phyloP scores from a whole-genome alignment of 2,329 filamentous ascomycete species.

The Epichloe bromicola region DNA sequence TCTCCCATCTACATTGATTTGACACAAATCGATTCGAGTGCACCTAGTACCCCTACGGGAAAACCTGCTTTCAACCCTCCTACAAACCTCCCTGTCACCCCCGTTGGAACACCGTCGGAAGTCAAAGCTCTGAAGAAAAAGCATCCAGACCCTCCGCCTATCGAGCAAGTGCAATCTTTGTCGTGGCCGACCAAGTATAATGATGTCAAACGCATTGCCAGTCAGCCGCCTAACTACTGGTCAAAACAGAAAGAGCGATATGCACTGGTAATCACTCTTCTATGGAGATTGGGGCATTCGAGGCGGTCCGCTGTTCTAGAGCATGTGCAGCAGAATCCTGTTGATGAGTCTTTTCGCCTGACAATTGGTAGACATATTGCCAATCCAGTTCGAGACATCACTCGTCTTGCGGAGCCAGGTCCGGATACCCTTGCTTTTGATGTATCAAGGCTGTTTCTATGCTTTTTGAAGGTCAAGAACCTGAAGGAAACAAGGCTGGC shows the following conservation, averaged over 20 bases:
- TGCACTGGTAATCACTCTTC: conserved; percentile 16
- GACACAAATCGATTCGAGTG: conserved; percentile 12
- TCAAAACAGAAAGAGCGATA: conserved; percentile 15
- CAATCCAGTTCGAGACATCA: conserved; percentile 7
- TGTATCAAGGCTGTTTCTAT: conserved; percentile 17
- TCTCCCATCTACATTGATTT: conserved; percentile 16
- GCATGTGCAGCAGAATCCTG: conserved; percentile 11
- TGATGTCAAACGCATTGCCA: conserved; percentile 10
- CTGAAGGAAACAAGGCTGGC: conserved; percentile 9
- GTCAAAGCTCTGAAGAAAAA: background rate
- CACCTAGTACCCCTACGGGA: conserved; percentile 6
- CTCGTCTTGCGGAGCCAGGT: conserved; percentile 6
- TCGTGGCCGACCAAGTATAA: conserved; percentile 3
- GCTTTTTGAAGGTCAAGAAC: conserved; percentile 15
- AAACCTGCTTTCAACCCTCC: conserved; percentile 3
- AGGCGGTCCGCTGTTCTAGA: conserved; percentile 16
- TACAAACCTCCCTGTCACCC: conserved; percentile 3
- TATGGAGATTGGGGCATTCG: conserved; percentile 18
- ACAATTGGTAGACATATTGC: conserved; percentile 5
- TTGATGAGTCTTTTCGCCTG: conserved; percentile 5
- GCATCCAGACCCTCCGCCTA: background rate
- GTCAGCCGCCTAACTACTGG: conserved; percentile 12
- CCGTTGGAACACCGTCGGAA: background rate
- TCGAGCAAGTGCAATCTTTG: background rate
- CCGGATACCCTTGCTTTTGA: conserved; percentile 16